Evolutionary conservation across 2,329 filamentous ascomycete genomes (phyloP), one percentile per base, ranked within the genome.

Genomic region (Torrubiella hemipterigena): DNA sequence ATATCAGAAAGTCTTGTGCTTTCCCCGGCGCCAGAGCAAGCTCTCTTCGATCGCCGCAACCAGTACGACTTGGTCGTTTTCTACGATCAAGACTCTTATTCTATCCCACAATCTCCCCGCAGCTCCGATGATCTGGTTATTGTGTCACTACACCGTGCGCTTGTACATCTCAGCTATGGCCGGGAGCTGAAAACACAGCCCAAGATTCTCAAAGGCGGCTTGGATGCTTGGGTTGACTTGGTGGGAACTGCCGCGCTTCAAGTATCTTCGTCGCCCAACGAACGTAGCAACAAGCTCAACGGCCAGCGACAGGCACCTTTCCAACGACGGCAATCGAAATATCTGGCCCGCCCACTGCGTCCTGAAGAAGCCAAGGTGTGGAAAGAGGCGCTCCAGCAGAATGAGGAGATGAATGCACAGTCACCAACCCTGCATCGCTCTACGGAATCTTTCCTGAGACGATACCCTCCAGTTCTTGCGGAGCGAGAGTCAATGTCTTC

Each of bases 21-120:
- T 6, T 78, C 75, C 0, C 79, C 82, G 1, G 61, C 74, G n/a
- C 55, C 65, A n/a, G 91, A 98, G 51, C 77, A 81, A 42, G 58
- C 65, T 2, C 63, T 84, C 19, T 94, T 93, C 45, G 75, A 73
- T 25, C 61, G 73, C 34, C 70, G 79, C 11, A 69, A 87, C 40
- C 67, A 80, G 34, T 94, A 81, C 44, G 86, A 96, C 42, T 58
- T 95, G 25, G 71, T 98, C 9, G 82, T 98, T 1, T 91, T 93
- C 46, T 93, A 96, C 51, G 86, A 98, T 51, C 71, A 89, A 41
- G 38, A 67, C 50, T 65, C 82, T 47, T 35, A 69, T 54, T 42
- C 61, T 40, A 44, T 93, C 14, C 39, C 42, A 36, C 36, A 40
- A 34, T 45, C 44, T 38, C 51, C 42, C 32, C 50, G 42, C 16